phyloP scores from a whole-genome alignment of 495 filamentous ascomycete species.

The Neurospora intermedia region DNA sequence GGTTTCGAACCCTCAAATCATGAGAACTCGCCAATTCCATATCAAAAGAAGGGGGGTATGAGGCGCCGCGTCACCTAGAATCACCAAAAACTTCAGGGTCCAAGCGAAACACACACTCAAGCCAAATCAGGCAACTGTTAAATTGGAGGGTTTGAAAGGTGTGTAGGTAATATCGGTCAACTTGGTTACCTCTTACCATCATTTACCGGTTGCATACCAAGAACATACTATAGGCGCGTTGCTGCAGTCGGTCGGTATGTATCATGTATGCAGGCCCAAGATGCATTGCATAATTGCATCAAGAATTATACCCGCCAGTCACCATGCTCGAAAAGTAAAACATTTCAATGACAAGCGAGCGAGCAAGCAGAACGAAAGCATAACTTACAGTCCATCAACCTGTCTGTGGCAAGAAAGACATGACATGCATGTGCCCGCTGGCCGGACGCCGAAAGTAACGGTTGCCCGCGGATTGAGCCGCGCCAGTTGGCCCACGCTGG shows the following conservation, averaged over 20 bases:
- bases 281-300: not conserved
- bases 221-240: not conserved
- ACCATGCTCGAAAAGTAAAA: not conserved
- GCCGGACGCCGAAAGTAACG: constrained; percentile 12
- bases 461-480: constrained; percentile 20
- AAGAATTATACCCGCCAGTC: not conserved
- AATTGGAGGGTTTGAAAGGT: not conserved
- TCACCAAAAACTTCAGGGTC: not conserved
- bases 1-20: not conserved
- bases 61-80: not conserved
- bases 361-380: too few species aligned
- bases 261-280: not conserved
- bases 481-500: constrained; percentile 7
- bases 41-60: not conserved
- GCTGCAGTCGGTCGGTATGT: not conserved
- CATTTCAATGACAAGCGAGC: not conserved
- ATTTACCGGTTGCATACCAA: too few species aligned
- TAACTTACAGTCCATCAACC: not conserved
- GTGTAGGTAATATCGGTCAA: not conserved
- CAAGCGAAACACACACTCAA: not conserved
- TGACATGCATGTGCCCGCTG: not conserved
- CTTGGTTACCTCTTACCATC: too few species aligned
- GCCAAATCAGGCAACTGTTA: not conserved
- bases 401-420: not conserved
- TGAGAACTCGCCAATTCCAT: not conserved